A percentile compares a stretch with the other conserved stretches of the same genome.
Evolutionary conservation across 2,329 filamentous ascomycete genomes (phyloP).

Genomic region (Cordyceps fumosorosea): DNA sequence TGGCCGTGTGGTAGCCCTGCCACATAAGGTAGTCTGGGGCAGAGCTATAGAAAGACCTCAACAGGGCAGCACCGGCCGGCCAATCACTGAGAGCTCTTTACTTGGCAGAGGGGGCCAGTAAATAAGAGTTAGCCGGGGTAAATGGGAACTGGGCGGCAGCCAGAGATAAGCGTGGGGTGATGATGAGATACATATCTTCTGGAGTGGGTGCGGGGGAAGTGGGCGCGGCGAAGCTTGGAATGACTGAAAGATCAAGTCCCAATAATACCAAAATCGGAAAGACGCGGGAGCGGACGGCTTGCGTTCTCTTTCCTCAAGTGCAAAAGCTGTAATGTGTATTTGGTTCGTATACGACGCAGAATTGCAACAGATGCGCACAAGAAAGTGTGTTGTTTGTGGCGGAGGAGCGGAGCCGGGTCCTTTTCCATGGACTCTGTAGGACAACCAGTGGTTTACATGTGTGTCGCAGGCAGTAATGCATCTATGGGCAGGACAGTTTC

Average conservation of each 20-base stretch:
- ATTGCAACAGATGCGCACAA: background rate
- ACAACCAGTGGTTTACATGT: background rate
- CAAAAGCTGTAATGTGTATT: background rate
- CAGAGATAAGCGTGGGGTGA: constrained; percentile 11
- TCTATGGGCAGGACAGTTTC: background rate
- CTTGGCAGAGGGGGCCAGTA: background rate
- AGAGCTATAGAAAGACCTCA: background rate
- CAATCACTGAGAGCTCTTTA: background rate
- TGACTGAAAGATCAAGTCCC: background rate
- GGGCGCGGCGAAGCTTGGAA: background rate
- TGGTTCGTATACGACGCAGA: background rate
- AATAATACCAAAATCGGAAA: constrained; percentile 12
- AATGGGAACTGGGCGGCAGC: background rate
- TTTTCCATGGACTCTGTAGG: background rate
- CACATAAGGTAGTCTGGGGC: background rate
- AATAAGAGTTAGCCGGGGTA: constrained; percentile 13
- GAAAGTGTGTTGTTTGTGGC: background rate
- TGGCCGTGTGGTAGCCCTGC: background rate
- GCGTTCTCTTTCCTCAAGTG: background rate
- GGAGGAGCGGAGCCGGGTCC: background rate
- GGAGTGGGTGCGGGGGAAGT: constrained; percentile 2
- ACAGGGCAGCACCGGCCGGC: background rate
- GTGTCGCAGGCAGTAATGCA: background rate
- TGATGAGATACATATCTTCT: background rate
- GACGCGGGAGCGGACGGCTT: constrained; percentile 7